Evolutionary conservation across 2,329 filamentous ascomycete species (phyloP), one percentile per base, ranked within the genome.

Genomic region (Sporothrix sp.): DNA sequence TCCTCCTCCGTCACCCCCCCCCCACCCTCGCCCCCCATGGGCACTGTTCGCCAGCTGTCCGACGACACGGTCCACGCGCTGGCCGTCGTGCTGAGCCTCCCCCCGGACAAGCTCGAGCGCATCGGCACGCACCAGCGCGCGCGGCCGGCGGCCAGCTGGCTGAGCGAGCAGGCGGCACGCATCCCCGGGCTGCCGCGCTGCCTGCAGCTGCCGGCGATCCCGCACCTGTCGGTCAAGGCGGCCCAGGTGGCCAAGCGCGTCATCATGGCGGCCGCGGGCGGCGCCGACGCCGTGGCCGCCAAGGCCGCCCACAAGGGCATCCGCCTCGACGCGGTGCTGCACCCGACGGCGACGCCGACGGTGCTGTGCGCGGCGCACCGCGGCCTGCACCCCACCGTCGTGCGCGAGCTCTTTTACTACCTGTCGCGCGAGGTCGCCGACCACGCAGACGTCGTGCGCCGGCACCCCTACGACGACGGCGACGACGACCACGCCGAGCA

Each of bases 381-480:
- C 14, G 45, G 44, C 16, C 50, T 62, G 14, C 56, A 60, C 39
- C 60, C 60, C 11, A 49, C 16, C 8, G 23, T 61, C 3, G 23
- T 60, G 7, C 57, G 57, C 16, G 47, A 57, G 21, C 21, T 58
- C 1, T 60, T 60, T 32, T 35, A 52, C 28, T 47, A 49, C 23
- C 33, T 60, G 4, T 33, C 90, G 6, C 50, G 42, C 11, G 58
- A 60, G 49, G 54, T 56, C 11, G 46, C 52, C 9, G 46, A 57
- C 45, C 28, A 48, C 1, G 53, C 57, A 10, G 57, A 58, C 32
- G 20, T 25, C 2, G 14, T 59, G 9, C 54, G 57, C 5, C 50
- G 48, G 1, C 55, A 58, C 47, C 37, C 39, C 2, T 39, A 33
- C 2, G 39, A 46, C 20, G 11, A 36, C 4, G 25, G 25, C 11